Conservation (phyloP, 805 yeast species). For the Candida parachauliodes region DNA sequence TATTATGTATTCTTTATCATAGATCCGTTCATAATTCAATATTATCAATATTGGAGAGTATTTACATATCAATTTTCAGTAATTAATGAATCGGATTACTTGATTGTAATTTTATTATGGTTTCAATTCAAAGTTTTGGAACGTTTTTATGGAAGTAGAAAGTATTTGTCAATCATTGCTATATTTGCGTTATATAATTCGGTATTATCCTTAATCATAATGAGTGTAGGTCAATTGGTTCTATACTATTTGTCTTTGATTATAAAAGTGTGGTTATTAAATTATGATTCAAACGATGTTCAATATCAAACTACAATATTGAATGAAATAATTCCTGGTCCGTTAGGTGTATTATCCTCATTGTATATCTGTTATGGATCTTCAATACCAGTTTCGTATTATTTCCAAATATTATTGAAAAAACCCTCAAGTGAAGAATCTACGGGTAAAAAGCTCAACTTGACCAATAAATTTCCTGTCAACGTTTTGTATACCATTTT, state of each 20-base stretch:
- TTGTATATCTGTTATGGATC: slow-evolving; percentile 36
- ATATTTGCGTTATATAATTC: slow-evolving; percentile 48
- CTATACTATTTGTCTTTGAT: slow-evolving; percentile 11
- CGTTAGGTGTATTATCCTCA: slow-evolving; percentile 37
- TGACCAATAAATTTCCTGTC: slow-evolving; percentile 39
- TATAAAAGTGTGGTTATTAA: slow-evolving; percentile 8
- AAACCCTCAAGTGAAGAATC: slow-evolving; percentile 14
- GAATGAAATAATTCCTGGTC: slow-evolving; percentile 37
- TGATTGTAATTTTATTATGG: slow-evolving; percentile 43
- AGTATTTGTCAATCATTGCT: slow-evolving; percentile 45
- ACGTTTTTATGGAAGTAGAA: slow-evolving; percentile 53
- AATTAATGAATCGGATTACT: slow-evolving; percentile 56
- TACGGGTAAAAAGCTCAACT: slow-evolving; percentile 17
- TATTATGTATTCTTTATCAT: slow-evolving; percentile 40
- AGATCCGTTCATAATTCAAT: slow-evolving; percentile 53
- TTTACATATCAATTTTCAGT: slow-evolving; percentile 48
- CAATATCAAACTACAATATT: slow-evolving; percentile 25
- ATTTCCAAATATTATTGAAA: slow-evolving; percentile 28
- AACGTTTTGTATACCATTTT: slow-evolving; percentile 33
- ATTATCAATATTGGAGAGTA: slow-evolving; percentile 57
- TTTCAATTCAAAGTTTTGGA: slow-evolving; percentile 55
- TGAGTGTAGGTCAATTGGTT: slow-evolving; percentile 41
- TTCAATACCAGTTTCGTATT: slow-evolving; percentile 31
- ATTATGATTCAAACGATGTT: slow-evolving; percentile 4
- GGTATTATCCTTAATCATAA: slow-evolving; percentile 30